Conservation (phyloP, 495 filamentous ascomycete species). For the Pseudevernia furfuracea region DNA sequence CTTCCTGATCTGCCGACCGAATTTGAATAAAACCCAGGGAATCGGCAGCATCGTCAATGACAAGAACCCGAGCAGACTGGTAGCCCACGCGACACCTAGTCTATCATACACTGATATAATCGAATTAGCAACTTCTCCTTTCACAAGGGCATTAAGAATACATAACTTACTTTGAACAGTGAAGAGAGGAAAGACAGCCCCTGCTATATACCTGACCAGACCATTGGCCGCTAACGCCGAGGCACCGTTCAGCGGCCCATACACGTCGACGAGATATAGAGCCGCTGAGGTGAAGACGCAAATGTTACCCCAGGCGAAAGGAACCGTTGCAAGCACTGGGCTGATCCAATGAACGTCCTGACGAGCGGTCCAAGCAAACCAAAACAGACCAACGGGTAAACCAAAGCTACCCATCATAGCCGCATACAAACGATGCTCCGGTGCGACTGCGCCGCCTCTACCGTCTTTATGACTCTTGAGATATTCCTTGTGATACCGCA, state of each 20-base stretch:
- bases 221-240: constrained; percentile 57
- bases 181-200: constrained; percentile 60
- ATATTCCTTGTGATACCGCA: constrained; percentile 34
- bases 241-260: constrained; percentile 48
- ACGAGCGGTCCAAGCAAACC: constrained; percentile 44
- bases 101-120: constrained; percentile 43
- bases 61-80: constrained; percentile 51
- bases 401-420: constrained; percentile 52
- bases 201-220: constrained; percentile 53
- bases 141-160: background rate
- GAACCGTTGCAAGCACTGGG: constrained; percentile 46
- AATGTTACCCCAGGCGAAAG: constrained; percentile 63
- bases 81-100: constrained; percentile 54
- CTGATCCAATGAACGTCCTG: constrained; percentile 33
- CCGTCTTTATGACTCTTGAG: constrained; percentile 24
- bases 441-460: constrained; percentile 33
- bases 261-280: constrained; percentile 52
- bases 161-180: constrained; percentile 44
- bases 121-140: background rate
- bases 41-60: constrained; percentile 51
- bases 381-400: constrained; percentile 44
- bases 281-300: constrained; percentile 42
- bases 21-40: constrained; percentile 47
- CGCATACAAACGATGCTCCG: constrained; percentile 50
- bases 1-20: constrained; percentile 35